A percentile compares a stretch with the other conserved stretches of the same genome.
Evolutionary conservation across 306 rosid genomes (phyloP).

Genomic region (Phaseolus lunatus): DNA sequence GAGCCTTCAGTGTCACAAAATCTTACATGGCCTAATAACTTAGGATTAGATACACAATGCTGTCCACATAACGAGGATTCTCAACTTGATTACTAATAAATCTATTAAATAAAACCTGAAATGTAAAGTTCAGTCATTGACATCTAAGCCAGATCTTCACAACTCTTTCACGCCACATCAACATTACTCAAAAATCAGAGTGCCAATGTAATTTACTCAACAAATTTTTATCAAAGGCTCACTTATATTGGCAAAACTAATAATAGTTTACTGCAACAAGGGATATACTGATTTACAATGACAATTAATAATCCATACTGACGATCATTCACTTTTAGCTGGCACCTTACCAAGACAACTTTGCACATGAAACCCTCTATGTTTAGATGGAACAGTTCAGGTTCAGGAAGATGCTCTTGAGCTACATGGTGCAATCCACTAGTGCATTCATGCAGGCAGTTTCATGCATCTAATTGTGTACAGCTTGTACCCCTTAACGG

Average conservation of each 20-base stretch:
- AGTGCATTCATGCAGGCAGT: not conserved
- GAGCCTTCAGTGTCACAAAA: not conserved
- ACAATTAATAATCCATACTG: not conserved
- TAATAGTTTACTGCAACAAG: not conserved
- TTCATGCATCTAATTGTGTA: conserved; percentile 28
- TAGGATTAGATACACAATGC: not conserved
- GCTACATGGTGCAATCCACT: no score
- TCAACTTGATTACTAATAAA: not conserved
- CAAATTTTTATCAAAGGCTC: not conserved
- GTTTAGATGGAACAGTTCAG: no score
- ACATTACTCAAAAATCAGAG: not conserved
- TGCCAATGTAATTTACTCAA: not conserved
- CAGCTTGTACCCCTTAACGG: conserved; percentile 9
- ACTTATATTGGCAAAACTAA: not conserved
- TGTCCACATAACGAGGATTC: not conserved
- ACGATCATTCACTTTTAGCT: not conserved
- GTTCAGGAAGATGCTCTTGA: no score
- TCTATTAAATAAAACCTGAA: no score
- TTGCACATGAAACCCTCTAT: no score
- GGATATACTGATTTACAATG: not conserved
- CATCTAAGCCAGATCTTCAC: not conserved
- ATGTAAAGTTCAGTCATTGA: not conserved
- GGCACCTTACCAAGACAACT: no score
- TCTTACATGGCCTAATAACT: not conserved
- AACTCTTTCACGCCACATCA: not conserved